Base-by-base conservation (phyloP, 305 asterid genomes). In the Fraxinus paxiana region DNA sequence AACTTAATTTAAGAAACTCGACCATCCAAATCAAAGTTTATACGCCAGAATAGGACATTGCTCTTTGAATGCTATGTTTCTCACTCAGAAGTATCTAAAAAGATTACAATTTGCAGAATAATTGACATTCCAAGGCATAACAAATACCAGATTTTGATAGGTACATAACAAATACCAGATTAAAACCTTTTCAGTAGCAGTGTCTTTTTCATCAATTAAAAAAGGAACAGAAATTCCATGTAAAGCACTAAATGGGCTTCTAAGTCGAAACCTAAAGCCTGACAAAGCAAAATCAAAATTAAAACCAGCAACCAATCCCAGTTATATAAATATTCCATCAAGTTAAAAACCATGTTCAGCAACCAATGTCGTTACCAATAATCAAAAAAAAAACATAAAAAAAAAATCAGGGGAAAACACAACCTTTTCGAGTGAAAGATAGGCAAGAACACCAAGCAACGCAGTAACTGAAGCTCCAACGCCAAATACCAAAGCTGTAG, bases 391-490 rank as follows among this genome's bases (percentile, higher is more conserved):
- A 4, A 0, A 35, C 7, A 35, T 35, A 33, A 33, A 9, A 38
- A 8, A 9, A 38, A 41, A 4, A 1, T 1, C 51, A 1, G 43
- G 33, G n/a, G 73, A 30, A 63, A 31, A 13, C 71, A 48, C 80
- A 76, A 92, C 95, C 93, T n/a, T 89, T 84, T 90, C 56, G 70
- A 92, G 43, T 15, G 91, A 87, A 85, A 85, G 78, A 80, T 84
- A 90, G 35, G 92, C 91, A 75, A 92, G 56, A 51, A 90, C 84
- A 43, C 95, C 97, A 81, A 93, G 84, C 76, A 88, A 82, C 46
- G 87, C 92, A 77, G 87, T 88, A 82, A 86, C 83, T 24, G 95
- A 91, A 70, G 92, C 91, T 81, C 92, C 96, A 81, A 83, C 30
- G 46, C 96, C 93, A 84, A 92, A 48, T 22, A 89, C 81, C 83